Evolutionary conservation across 148 eudicot genomes (phyloP).

Genomic region (Euryodendron excelsum): DNA sequence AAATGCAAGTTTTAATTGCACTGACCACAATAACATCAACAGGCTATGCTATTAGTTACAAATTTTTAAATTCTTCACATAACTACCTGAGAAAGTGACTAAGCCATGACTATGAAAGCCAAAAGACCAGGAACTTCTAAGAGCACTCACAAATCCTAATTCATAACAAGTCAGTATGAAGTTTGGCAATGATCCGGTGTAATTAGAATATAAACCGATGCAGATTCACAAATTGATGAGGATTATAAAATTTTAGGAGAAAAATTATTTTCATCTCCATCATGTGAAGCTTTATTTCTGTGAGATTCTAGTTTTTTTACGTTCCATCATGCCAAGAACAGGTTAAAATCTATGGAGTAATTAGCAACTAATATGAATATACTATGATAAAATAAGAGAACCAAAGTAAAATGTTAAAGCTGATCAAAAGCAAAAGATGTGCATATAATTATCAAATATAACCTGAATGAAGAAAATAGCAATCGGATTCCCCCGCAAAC

Average conservation of each 20-base stretch:
- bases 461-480: conserved; percentile 87
- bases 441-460: conserved; percentile 17
- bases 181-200: background rate
- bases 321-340: background rate
- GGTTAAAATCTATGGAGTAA: conserved; percentile 1
- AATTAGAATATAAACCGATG: background rate
- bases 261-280: background rate
- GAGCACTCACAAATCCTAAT: background rate
- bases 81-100: background rate
- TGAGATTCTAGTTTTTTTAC: background rate
- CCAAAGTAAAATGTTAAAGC: background rate
- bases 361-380: background rate
- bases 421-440: background rate
- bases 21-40: background rate
- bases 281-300: background rate
- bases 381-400: background rate
- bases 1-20: background rate
- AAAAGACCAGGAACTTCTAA: conserved; percentile 4
- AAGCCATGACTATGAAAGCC: background rate
- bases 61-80: background rate
- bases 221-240: background rate
- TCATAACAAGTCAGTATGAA: background rate
- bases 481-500: conserved; percentile 84
- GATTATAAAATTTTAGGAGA: background rate
- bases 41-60: background rate